These are phyloP conservation scores for Cupressus sempervirens DNA, from an alignment of 75 land plant species.

Conservation along the genomic window DNA sequence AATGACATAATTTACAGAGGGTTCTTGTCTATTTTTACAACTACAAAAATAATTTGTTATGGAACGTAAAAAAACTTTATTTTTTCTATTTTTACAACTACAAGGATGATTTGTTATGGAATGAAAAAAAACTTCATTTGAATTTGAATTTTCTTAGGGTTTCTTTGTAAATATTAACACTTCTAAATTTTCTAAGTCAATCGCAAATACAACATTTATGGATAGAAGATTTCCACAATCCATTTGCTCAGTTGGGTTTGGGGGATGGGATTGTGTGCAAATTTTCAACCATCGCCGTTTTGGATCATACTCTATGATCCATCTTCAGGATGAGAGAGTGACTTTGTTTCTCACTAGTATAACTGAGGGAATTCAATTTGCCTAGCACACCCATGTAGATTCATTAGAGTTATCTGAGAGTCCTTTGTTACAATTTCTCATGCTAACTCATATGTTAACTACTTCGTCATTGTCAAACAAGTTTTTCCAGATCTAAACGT, in stretches of 20 bases:
- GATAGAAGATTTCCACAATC: too few species aligned
- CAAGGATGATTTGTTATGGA: neutral
- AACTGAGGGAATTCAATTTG: neutral
- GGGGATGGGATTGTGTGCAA: too few species aligned
- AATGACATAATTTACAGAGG: too few species aligned
- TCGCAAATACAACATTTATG: neutral
- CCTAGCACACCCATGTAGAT: neutral
- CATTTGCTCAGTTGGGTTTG: too few species aligned
- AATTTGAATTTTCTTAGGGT: too few species aligned
- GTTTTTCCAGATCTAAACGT: neutral
- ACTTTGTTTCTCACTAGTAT: neutral
- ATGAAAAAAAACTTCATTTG: too few species aligned
- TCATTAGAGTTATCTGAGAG: neutral
- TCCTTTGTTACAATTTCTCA: neutral
- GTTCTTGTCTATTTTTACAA: neutral
- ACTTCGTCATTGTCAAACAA: neutral
- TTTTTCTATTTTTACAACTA: neutral
- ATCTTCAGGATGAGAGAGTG: too few species aligned
- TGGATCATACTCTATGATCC: too few species aligned
- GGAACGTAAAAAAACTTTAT: too few species aligned
- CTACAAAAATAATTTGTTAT: neutral
- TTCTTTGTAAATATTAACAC: too few species aligned
- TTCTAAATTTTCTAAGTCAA: neutral
- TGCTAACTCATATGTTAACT: neutral
- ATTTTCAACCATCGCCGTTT: too few species aligned